A percentile compares a stretch with the other conserved stretches of the same genome.
Conservation (phyloP, 345 rosid species). For the Boechera retrofracta region DNA sequence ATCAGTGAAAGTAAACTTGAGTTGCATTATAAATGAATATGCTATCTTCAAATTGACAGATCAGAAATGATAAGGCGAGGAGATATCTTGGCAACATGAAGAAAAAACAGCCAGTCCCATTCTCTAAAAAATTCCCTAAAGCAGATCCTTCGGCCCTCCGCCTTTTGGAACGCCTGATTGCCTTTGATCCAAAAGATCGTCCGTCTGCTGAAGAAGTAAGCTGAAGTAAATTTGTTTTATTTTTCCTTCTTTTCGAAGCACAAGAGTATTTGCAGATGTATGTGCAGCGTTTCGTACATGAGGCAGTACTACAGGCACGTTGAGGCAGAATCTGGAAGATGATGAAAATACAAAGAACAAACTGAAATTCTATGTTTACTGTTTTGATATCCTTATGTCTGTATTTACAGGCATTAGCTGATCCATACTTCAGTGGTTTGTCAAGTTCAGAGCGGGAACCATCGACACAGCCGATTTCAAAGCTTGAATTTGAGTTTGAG, state of each 20-base stretch:
- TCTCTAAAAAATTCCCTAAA: slow-evolving; percentile 77
- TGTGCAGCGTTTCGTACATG: background rate
- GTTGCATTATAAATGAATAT: slow-evolving; percentile 3
- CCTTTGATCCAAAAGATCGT: slow-evolving; percentile 98
- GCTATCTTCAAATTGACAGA: slow-evolving; percentile 54
- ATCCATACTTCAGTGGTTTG: slow-evolving; percentile 84
- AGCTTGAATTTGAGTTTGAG: slow-evolving; percentile 96
- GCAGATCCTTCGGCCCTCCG: slow-evolving; percentile 76
- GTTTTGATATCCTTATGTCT: slow-evolving; percentile 23
- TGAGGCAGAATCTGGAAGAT: background rate
- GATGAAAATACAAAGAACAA: background rate
- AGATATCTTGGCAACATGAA: slow-evolving; percentile 93
- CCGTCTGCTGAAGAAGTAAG: slow-evolving; percentile 83
- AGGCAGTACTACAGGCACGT: background rate
- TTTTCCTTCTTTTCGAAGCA: background rate
- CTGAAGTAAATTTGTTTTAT: slow-evolving; percentile 7
- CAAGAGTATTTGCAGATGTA: slow-evolving; percentile 4
- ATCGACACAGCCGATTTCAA: slow-evolving; percentile 85
- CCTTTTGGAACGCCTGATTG: slow-evolving; percentile 74
- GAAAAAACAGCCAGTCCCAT: slow-evolving; percentile 78
- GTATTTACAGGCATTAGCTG: slow-evolving; percentile 75
- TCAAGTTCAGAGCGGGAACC: slow-evolving; percentile 83
- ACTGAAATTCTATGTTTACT: slow-evolving; percentile 5
- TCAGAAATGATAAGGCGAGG: slow-evolving; percentile 95
- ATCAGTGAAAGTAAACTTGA: background rate